These are phyloP conservation scores for Pestalotiopsis sp. DNA, from an alignment of 2,329 filamentous ascomycete species.

Conservation along the genomic window DNA sequence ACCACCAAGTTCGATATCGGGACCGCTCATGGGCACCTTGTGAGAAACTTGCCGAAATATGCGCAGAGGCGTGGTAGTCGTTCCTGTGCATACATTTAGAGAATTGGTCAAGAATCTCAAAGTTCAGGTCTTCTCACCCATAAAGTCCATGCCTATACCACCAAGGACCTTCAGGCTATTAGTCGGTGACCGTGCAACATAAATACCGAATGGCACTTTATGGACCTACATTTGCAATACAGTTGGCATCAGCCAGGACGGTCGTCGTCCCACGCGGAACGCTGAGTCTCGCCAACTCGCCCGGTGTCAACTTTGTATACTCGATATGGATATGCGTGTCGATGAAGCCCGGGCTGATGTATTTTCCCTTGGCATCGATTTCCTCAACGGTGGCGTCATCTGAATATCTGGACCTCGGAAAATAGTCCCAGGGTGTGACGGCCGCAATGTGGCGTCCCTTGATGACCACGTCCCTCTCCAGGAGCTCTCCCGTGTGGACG, in stretches of 20 bases:
- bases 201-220: not conserved
- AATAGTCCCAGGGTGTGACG: conserved; percentile 23
- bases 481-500: conserved; percentile 22
- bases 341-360: conserved; percentile 22
- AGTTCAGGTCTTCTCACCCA: conserved; percentile 15
- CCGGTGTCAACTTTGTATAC: conserved; percentile 22
- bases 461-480: conserved; percentile 21
- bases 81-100: not conserved
- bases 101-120: not conserved
- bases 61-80: conserved; percentile 18
- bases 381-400: conserved; percentile 9
- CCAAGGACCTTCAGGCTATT: conserved; percentile 15
- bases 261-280: conserved; percentile 24
- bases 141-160: conserved; percentile 23
- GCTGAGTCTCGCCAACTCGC: conserved; percentile 20
- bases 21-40: conserved; percentile 21
- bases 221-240: conserved; percentile 22
- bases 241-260: conserved; percentile 24
- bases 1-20: conserved; percentile 24
- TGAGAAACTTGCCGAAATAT: conserved; percentile 24
- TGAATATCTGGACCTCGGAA: conserved; percentile 10
- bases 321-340: conserved; percentile 25
- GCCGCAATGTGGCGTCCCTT: conserved; percentile 23
- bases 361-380: conserved; percentile 20
- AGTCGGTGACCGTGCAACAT: not conserved